phyloP scores from a whole-genome alignment of 345 rosid genomes.

The Acer yangbiense region DNA sequence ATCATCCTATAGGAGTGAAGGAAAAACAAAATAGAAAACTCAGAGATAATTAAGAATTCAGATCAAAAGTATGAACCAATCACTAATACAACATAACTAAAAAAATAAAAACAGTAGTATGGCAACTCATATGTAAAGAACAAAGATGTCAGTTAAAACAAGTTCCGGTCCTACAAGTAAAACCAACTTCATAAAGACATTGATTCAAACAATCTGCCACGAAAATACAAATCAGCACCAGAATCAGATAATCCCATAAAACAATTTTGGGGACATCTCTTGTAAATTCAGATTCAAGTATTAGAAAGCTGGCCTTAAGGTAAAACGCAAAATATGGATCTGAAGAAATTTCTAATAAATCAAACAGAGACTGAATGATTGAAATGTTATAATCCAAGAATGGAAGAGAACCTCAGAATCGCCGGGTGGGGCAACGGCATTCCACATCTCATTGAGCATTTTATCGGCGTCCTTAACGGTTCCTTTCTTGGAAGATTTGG shows the following conservation, averaged over 20 bases:
- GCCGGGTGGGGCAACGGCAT: slow-evolving; percentile 67
- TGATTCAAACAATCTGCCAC: background rate
- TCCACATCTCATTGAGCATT: slow-evolving; percentile 95
- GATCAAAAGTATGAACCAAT: background rate
- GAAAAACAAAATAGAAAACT: background rate
- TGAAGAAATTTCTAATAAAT: too few relatives aligned
- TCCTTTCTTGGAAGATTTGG: slow-evolving; percentile 37
- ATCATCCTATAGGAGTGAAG: slow-evolving; percentile 62
- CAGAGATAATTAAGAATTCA: background rate
- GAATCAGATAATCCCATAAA: background rate
- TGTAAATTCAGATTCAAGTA: too few relatives aligned
- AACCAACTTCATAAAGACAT: background rate
- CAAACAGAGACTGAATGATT: background rate
- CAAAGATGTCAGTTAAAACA: too few relatives aligned
- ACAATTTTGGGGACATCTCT: too few relatives aligned
- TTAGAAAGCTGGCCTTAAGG: too few relatives aligned
- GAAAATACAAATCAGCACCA: background rate
- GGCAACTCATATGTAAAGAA: background rate
- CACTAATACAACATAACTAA: background rate
- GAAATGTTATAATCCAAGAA: too few relatives aligned
- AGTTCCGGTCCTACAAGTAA: background rate
- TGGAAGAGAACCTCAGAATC: slow-evolving; percentile 71
- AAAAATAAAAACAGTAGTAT: background rate
- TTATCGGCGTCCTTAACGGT: slow-evolving; percentile 53
- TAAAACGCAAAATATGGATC: too few relatives aligned